Evolutionary conservation across 371 early-diverging fungal species (phyloP).

Genomic region (Umbelopsis sp.): DNA sequence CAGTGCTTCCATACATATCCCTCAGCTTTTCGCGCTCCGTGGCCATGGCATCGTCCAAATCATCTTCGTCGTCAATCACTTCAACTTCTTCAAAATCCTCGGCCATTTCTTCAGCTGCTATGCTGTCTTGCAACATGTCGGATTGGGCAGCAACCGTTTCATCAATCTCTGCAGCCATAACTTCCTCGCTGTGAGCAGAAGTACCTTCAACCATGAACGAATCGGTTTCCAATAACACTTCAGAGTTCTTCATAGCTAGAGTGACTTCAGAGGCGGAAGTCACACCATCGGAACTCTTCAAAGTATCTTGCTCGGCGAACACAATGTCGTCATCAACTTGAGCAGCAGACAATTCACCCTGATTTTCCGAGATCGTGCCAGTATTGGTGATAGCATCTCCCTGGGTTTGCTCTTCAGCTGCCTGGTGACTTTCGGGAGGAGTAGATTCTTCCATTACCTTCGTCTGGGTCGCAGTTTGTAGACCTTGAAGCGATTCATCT

Average conservation of each 20-base stretch:
- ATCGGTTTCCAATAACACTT: no score
- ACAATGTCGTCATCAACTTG: neutral
- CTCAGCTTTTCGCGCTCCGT: neutral
- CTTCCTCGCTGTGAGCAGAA: no score
- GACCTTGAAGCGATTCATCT: neutral
- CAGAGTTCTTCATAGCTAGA: neutral
- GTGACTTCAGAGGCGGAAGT: neutral
- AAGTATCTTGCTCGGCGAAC: neutral
- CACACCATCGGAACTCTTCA: neutral
- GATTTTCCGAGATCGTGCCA: no score
- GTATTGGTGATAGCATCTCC: no score
- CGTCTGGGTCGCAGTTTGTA: neutral
- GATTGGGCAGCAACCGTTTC: no score
- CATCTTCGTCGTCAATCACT: neutral
- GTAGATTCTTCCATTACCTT: neutral
- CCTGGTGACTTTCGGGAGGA: neutral
- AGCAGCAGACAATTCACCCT: no score
- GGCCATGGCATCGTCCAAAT: neutral
- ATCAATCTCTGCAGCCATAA: no score
- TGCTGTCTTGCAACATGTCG: no score
- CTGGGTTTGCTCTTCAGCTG: no score
- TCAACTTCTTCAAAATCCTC: no score
- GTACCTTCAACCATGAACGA: no score
- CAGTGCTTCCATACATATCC: neutral
- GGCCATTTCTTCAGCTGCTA: no score